Base-by-base conservation (phyloP, 495 filamentous ascomycete species). In the Beverwykella pulmonaria region DNA sequence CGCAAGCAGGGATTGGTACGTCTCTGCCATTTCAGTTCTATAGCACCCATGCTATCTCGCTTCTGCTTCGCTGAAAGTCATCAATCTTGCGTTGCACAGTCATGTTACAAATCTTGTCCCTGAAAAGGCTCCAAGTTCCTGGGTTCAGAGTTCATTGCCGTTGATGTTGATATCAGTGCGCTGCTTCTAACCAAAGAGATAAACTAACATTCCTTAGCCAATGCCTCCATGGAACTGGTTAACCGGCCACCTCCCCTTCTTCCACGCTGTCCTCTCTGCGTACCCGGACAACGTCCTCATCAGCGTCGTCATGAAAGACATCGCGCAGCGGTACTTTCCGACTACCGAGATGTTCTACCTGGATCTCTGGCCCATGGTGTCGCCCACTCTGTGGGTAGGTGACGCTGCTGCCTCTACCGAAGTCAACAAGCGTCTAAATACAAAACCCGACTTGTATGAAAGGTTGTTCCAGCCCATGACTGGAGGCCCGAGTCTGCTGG, bases 351-450 rank as follows among this genome's bases (percentile, higher is more conserved):
- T 32, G 17, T 63, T 63, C 32, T 63, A 53, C 32, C 15, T 63
- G 1, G 49, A 63, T 19, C 20, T 63, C 9, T 63, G 60, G 60
- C 60, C 60, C 34, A 22, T 63, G 29, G n/a, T 34, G 19, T 14
- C 48, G 2, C 48, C 47, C 9, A 23, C 36, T 20, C 29, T 63
- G 4, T 23, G 53, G 14, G 60, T 63, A 9, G 17, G 22, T 22
- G 17, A 39, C 19, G 47, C 49, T 2, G 47, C 30, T 8, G 48
- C 36, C 7, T 50, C 49, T 10, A 14, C 10, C 29, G 47, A 54
- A 32, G 47, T 63, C 14, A 36, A 49, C 48, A n/a, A 30, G 10
- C n/a, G 32, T 5, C n/a, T 29, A 2, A 50, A 53, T 14, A 26
- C 29, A 15, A 63, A 63, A 22, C 30, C 47, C 10, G 32, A 22